A percentile compares a stretch with the other conserved stretches of the same genome.
These are phyloP conservation scores for Cyathus striatus DNA, from an alignment of 768 basidiomycete species.

Conservation along the genomic window DNA sequence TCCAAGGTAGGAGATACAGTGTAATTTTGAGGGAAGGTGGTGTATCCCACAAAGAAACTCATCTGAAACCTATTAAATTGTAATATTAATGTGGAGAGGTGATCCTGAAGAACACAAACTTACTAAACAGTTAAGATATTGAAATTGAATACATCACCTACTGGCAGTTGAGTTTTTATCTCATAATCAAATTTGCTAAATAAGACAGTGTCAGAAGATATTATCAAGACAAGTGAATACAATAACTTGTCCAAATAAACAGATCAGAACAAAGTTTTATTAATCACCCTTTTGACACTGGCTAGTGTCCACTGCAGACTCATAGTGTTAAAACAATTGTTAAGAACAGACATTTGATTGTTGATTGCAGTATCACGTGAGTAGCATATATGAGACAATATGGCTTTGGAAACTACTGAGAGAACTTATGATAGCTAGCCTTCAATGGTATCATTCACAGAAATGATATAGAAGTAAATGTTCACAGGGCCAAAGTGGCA, in stretches of 20 bases:
- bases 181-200: not conserved
- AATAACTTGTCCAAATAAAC: too few species aligned
- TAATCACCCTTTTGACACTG: not conserved
- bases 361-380: constrained; percentile 5
- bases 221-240: too few species aligned
- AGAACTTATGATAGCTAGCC: constrained; percentile 25
- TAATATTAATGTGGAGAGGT: not conserved
- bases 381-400: too few species aligned
- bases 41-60: constrained; percentile 21
- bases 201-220: not conserved
- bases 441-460: constrained; percentile 4
- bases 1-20: constrained; percentile 14
- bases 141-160: not conserved
- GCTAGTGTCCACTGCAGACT: not conserved
- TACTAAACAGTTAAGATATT: constrained; percentile 4
- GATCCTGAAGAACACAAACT: not conserved
- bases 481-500: too few species aligned
- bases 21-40: constrained; percentile 20
- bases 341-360: constrained; percentile 7
- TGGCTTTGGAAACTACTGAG: too few species aligned
- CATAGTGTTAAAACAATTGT: not conserved
- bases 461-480: constrained; percentile 12
- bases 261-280: constrained; percentile 1
- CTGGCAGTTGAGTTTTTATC: not conserved
- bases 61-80: not conserved